Base-by-base conservation (phyloP, 2,329 filamentous ascomycete genomes). In the Penicillium sp. region DNA sequence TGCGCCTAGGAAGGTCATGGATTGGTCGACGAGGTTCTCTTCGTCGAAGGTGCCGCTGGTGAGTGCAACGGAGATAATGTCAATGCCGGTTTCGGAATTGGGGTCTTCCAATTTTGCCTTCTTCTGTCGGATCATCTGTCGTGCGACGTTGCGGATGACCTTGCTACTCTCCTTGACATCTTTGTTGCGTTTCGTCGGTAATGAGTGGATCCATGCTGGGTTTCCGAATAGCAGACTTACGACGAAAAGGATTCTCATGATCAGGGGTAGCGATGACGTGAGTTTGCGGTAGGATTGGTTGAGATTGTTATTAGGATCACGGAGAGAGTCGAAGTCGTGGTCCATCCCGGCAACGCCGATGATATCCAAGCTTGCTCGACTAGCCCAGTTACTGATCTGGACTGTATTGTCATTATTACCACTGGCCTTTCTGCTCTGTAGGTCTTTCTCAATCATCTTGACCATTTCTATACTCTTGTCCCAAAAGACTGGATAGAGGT, bases 1-100 rank as follows among this genome's bases (percentile, higher is more conserved):
- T 0, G 91, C 91, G 0, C 88, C 89, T 6, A 95, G 83, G 78
- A 95, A 94, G 0, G 90, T 95, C 90, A 95, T 94, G 71, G 94
- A 84, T 75, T 96, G 91, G 72, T 94, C 89, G 37, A 91, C 84
- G n/a, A 96, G 83, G 59, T 91, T 86, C 49, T 91, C 89, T 61
- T 94, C 90, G 13, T 78, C 83, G 75, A 95, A 94, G 6, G 81
- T 85, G 47, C 89, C 89, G 40, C 86, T 91, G 70, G 88, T 84
- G 48, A 96, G 79, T 17, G 91, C 91, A 0, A 93, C 89, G 1
- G 88, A 91, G 35, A 96, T 79, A 57, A 96, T 94, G 72, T 96
- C 91, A 8, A 84, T 73, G 46, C 86, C 86, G 3, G 57, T 61
- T 38, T 61, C 48, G 15, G 61, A 43, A 17, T 47, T 57, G 3